phyloP scores from a whole-genome alignment of 306 rosid species.

The Abrus precatorius region DNA sequence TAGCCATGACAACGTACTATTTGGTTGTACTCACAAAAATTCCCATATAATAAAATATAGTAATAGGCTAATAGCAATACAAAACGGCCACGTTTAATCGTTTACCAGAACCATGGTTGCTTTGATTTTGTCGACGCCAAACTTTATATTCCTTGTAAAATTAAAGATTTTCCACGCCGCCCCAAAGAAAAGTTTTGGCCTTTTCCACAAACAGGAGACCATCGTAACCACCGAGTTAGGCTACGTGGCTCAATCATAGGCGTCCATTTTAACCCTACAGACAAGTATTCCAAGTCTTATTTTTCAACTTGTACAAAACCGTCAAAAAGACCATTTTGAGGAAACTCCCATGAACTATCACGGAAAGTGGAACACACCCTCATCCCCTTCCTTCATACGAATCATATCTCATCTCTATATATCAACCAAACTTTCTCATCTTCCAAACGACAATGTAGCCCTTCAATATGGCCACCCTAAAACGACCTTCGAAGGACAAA shows the following conservation, averaged over 20 bases:
- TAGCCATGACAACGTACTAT: not conserved
- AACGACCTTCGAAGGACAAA: slow-evolving; percentile 47
- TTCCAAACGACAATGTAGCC: not conserved
- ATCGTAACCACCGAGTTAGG: slow-evolving; percentile 53
- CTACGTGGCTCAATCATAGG: slow-evolving; percentile 47
- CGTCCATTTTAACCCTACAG: slow-evolving; percentile 48
- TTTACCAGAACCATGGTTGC: not conserved
- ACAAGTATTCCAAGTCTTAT: slow-evolving; percentile 28
- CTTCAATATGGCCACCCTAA: slow-evolving; percentile 45
- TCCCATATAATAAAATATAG: no score
- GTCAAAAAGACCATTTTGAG: slow-evolving; percentile 71
- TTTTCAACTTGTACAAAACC: slow-evolving; percentile 49
- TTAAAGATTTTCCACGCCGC: slow-evolving; percentile 61
- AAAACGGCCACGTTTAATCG: slow-evolving; percentile 38
- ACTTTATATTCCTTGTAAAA: not conserved
- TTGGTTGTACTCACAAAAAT: not conserved
- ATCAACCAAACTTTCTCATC: slow-evolving; percentile 23
- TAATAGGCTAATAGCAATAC: not conserved
- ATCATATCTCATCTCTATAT: slow-evolving; percentile 20
- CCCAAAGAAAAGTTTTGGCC: slow-evolving; percentile 47
- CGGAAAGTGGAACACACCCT: slow-evolving; percentile 45
- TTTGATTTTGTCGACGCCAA: slow-evolving; percentile 50
- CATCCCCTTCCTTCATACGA: not conserved
- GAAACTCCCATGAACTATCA: slow-evolving; percentile 61
- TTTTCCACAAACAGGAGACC: slow-evolving; percentile 20